These are phyloP conservation scores for Podospora comata DNA, from an alignment of 495 filamentous ascomycete genomes.

Conservation along the genomic window DNA sequence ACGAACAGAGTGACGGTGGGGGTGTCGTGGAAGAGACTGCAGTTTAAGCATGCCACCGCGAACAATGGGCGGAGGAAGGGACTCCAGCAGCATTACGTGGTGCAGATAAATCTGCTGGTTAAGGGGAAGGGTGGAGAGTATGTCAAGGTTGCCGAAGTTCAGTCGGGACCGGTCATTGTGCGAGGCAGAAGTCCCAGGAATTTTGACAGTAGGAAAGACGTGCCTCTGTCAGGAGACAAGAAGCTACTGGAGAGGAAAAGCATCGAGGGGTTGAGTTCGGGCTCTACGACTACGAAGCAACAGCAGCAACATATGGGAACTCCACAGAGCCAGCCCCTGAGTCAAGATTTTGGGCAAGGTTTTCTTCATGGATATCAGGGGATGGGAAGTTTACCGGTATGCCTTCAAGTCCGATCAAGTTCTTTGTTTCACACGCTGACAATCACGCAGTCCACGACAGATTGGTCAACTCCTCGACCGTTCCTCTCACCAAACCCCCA, in stretches of 20 bases:
- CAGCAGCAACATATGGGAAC: conserved; percentile 11
- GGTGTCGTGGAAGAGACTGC: conserved; percentile 84
- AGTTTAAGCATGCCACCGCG: conserved; percentile 89
- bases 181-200: conserved; percentile 65
- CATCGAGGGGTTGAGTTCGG: neutral
- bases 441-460: conserved; percentile 3
- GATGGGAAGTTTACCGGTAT: conserved; percentile 32
- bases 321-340: conserved; percentile 6
- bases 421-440: neutral
- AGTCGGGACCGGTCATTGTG: conserved; percentile 65
- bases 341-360: conserved; percentile 31
- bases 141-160: conserved; percentile 59
- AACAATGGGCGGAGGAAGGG: conserved; percentile 74
- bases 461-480: conserved; percentile 28
- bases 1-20: conserved; percentile 72
- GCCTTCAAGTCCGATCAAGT: neutral
- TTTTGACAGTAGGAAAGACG: conserved; percentile 65
- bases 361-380: conserved; percentile 37
- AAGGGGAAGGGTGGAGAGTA: conserved; percentile 57
- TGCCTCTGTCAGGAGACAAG: conserved; percentile 55
- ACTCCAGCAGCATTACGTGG: conserved; percentile 67
- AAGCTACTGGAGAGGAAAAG: conserved; percentile 29
- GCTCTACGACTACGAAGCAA: conserved; percentile 10
- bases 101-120: conserved; percentile 60
- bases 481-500: conserved; percentile 19